These are phyloP conservation scores for Penicillium antarcticum DNA, from an alignment of 495 filamentous ascomycete genomes.

Conservation along the genomic window DNA sequence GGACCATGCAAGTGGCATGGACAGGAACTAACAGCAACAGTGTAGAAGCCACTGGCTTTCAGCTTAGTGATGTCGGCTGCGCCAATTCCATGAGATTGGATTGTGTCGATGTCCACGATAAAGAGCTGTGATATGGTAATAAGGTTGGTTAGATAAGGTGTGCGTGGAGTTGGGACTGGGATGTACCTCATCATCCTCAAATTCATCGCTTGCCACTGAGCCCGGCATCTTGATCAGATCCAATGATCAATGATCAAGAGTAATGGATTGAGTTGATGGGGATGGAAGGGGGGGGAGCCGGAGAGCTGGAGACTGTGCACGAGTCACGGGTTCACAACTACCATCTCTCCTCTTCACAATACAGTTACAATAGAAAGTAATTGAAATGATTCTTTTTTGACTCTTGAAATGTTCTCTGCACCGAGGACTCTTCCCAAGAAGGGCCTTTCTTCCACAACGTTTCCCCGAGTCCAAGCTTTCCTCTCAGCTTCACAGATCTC, in stretches of 20 bases:
- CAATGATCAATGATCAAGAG: not conserved
- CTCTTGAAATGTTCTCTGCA: conserved; percentile 23
- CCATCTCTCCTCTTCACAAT: not conserved
- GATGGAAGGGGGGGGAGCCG: not conserved
- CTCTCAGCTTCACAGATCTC: conserved; percentile 16
- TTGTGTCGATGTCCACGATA: conserved; percentile 72
- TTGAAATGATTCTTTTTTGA: conserved; percentile 21
- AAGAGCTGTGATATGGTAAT: conserved; percentile 33
- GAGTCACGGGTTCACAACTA: conserved; percentile 5
- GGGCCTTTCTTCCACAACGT: conserved; percentile 15
- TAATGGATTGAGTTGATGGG: not conserved
- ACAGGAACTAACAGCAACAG: conserved; percentile 55
- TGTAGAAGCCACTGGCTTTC: conserved; percentile 67
- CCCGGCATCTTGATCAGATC: not conserved
- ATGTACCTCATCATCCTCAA: conserved; percentile 2
- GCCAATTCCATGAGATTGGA: conserved; percentile 72
- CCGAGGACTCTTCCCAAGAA: conserved; percentile 24
- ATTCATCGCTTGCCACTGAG: conserved; percentile 3
- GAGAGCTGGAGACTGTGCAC: not conserved
- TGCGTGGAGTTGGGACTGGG: not conserved
- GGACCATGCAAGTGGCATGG: not conserved
- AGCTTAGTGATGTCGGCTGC: conserved; percentile 74
- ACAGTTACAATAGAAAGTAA: not conserved
- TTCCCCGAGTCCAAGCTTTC: conserved; percentile 9
- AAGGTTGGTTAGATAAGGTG: not conserved